A percentile compares a stretch with the other conserved stretches of the same genome.
These are phyloP conservation scores for Fusarium luffae DNA, from an alignment of 2,329 filamentous ascomycete genomes.

Conservation along the genomic window DNA sequence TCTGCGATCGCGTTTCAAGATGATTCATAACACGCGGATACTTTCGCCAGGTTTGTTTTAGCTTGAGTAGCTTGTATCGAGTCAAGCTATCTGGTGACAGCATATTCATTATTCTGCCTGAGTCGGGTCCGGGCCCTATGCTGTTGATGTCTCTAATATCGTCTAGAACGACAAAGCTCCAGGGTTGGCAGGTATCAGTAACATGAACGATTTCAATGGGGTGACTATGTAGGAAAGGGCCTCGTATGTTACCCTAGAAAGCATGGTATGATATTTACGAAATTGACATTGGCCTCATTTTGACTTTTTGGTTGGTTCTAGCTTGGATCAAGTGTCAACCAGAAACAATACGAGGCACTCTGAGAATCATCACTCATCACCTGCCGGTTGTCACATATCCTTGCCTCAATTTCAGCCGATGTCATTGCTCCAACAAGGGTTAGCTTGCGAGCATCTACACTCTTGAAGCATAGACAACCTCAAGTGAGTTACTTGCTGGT, in stretches of 20 bases:
- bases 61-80: neutral
- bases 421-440: neutral
- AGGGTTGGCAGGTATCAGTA: neutral
- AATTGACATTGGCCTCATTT: neutral
- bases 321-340: neutral
- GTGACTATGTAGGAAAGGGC: too few species aligned
- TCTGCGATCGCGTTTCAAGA: conserved; percentile 10
- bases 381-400: neutral
- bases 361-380: neutral
- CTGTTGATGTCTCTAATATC: neutral
- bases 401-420: neutral
- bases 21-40: neutral
- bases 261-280: neutral
- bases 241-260: neutral
- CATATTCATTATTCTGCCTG: neutral
- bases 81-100: neutral
- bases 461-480: neutral
- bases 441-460: conserved; percentile 3
- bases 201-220: neutral
- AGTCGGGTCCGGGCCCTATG: neutral
- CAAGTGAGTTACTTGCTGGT: neutral
- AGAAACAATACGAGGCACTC: neutral
- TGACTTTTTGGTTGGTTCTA: neutral
- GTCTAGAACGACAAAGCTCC: neutral
- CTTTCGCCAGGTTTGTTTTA: neutral